phyloP scores from a whole-genome alignment of 257 asterid species.

The Solanum clarkiae region DNA sequence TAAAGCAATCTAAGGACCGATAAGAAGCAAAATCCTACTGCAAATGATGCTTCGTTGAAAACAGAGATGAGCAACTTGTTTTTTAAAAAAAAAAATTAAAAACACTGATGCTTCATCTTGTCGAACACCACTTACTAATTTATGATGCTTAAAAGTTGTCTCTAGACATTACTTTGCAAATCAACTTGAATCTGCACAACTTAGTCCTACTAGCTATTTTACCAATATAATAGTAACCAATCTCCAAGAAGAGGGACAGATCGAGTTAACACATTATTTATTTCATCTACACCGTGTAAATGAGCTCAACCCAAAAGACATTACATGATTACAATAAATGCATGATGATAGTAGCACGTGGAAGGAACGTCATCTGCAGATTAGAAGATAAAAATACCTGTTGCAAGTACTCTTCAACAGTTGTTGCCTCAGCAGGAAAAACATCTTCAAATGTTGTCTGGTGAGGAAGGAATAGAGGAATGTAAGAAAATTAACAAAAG shows the following conservation, averaged over 20 bases:
- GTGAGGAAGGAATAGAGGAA: conserved; percentile 5
- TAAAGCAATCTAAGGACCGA: background rate
- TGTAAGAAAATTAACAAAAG: background rate
- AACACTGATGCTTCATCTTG: background rate
- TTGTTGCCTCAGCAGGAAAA: conserved; percentile 93
- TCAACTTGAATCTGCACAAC: background rate
- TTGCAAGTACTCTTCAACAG: conserved; percentile 89
- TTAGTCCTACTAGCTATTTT: background rate
- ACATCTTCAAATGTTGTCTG: conserved; percentile 96
- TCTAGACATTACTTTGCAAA: background rate
- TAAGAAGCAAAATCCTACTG: background rate
- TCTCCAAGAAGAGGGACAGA: background rate
- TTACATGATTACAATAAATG: background rate
- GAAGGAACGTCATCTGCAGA: background rate
- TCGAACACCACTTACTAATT: background rate
- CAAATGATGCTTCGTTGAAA: background rate
- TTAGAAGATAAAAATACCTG: conserved; percentile 47
- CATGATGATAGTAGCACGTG: background rate
- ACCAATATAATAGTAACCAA: background rate
- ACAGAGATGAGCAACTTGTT: too few species aligned
- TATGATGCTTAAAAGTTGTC: background rate
- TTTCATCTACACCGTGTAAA: background rate
- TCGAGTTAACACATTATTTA: background rate
- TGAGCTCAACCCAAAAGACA: background rate
- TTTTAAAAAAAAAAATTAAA: too few species aligned